Evolutionary conservation across 257 asterid species (phyloP).

Genomic region (Gentiana macrophylla): DNA sequence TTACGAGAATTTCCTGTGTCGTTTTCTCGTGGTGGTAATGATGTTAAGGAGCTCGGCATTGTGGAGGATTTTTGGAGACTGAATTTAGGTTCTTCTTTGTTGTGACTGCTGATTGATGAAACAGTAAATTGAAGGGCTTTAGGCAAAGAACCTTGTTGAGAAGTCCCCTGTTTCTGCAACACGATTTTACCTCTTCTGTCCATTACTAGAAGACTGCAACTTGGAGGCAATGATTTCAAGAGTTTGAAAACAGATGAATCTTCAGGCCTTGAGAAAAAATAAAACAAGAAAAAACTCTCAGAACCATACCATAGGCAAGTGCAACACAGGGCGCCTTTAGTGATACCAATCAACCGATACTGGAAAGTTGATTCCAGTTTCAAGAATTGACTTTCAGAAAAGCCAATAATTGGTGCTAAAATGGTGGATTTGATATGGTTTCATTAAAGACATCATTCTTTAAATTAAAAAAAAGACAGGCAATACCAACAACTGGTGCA

Average conservation of each 20-base stretch:
- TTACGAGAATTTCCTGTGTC: slow-evolving; percentile 11
- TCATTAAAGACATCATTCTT: too few species aligned
- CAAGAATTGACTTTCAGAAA: too few species aligned
- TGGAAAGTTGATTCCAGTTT: too few species aligned
- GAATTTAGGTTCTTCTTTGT: slow-evolving; percentile 13
- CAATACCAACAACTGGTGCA: slow-evolving; percentile 24
- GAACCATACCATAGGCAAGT: background rate
- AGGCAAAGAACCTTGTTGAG: slow-evolving; percentile 48
- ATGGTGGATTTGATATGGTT: too few species aligned
- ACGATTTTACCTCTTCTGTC: slow-evolving; percentile 50
- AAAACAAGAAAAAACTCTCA: background rate
- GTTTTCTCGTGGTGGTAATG: slow-evolving; percentile 25
- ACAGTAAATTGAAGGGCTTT: slow-evolving; percentile 24
- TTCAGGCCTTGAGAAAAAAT: slow-evolving; percentile 16
- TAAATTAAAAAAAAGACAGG: too few species aligned
- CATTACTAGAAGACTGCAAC: slow-evolving; percentile 61
- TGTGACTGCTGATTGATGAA: slow-evolving; percentile 25
- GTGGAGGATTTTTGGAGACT: slow-evolving; percentile 43
- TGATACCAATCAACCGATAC: too few species aligned
- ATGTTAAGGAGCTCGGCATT: slow-evolving; percentile 38
- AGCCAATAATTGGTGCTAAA: too few species aligned
- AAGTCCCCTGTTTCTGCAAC: slow-evolving; percentile 50
- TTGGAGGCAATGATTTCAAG: slow-evolving; percentile 69
- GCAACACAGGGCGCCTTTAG: background rate
- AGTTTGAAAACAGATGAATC: slow-evolving; percentile 25